Percentiles rank a stretch among this genome's conserved stretches.
Evolutionary conservation across 202 grass and related monocot genomes (phyloP).

Genomic region (Carex arenaria): DNA sequence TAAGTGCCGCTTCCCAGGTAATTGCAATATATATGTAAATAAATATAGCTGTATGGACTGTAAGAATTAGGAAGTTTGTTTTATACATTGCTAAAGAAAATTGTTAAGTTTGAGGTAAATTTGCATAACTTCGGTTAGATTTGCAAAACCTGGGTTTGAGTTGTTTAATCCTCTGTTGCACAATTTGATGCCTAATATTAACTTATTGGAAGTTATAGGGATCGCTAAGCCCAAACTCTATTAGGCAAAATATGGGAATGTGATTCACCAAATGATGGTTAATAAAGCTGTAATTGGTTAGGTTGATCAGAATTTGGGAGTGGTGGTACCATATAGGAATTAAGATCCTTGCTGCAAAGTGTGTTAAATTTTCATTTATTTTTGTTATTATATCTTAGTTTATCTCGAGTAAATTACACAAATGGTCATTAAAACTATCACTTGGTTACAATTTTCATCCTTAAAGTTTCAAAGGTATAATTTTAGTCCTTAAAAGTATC

Average conservation of each 20-base stretch:
- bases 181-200: constrained; percentile 1
- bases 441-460: too few species aligned
- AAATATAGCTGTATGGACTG: background rate
- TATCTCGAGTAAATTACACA: background rate
- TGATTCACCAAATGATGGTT: background rate
- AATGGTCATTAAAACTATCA: too few species aligned
- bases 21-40: constrained; percentile 20
- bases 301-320: background rate
- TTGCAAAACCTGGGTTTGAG: background rate
- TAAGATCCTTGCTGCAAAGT: background rate
- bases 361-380: background rate
- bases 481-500: too few species aligned
- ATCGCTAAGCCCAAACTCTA: background rate
- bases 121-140: background rate
- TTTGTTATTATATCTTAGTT: background rate
- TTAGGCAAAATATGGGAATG: background rate
- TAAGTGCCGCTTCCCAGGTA: constrained; percentile 96
- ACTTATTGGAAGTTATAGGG: background rate
- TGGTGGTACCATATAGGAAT: background rate
- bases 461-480: too few species aligned
- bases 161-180: background rate
- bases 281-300: background rate
- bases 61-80: constrained; percentile 2
- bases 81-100: background rate
- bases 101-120: background rate